Conservation (phyloP, 768 basidiomycete genomes). For the Suillus plorans region DNA sequence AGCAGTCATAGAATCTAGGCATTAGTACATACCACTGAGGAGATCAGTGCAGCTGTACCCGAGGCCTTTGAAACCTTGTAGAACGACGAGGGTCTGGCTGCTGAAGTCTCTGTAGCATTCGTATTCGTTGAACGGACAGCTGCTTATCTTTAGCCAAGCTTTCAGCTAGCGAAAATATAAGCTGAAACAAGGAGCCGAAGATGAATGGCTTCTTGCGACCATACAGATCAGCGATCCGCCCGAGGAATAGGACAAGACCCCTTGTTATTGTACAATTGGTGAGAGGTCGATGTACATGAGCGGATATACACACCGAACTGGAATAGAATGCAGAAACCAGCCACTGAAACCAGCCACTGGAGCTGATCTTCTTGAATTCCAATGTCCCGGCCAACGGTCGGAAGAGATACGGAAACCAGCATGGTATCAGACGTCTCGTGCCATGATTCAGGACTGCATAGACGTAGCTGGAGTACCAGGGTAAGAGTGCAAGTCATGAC, state of each 20-base stretch:
- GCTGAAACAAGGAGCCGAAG: slow-evolving; percentile 48
- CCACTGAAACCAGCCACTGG: slow-evolving; percentile 64
- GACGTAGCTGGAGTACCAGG: slow-evolving; percentile 23
- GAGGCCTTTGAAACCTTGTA: slow-evolving; percentile 71
- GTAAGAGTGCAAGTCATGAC: slow-evolving; percentile 25
- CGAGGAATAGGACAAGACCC: slow-evolving; percentile 67
- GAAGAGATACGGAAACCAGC: too few species aligned
- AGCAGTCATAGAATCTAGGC: background rate
- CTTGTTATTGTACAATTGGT: slow-evolving; percentile 30
- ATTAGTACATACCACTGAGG: slow-evolving; percentile 50
- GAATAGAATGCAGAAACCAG: slow-evolving; percentile 57
- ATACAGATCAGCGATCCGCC: slow-evolving; percentile 68
- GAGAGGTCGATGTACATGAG: background rate
- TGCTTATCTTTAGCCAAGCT: slow-evolving; percentile 51
- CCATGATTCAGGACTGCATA: background rate
- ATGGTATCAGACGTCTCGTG: too few species aligned
- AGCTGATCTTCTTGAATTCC: slow-evolving; percentile 44
- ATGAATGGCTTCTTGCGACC: slow-evolving; percentile 66
- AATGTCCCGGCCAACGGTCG: slow-evolving; percentile 36
- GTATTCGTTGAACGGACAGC: background rate
- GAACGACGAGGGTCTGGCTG: slow-evolving; percentile 59
- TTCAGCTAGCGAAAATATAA: slow-evolving; percentile 55
- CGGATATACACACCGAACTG: slow-evolving; percentile 45
- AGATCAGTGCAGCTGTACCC: slow-evolving; percentile 66
- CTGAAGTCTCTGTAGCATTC: slow-evolving; percentile 24